These are phyloP conservation scores for Brasenia schreberi DNA, from an alignment of 164 flowering plant genomes.

Conservation along the genomic window DNA sequence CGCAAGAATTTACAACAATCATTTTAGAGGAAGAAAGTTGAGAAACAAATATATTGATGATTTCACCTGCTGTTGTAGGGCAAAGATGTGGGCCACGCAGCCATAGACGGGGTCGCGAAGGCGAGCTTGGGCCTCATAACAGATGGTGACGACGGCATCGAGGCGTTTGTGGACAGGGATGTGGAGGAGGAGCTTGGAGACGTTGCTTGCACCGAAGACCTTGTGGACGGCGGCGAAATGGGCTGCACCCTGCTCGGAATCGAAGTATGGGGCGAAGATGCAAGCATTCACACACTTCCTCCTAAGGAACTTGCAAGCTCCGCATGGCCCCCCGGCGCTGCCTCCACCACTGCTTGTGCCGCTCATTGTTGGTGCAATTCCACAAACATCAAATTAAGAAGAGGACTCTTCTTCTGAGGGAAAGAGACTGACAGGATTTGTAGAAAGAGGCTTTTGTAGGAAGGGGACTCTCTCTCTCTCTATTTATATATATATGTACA, in stretches of 20 bases:
- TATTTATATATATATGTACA: background rate
- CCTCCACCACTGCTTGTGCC: conserved; percentile 13
- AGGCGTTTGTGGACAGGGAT: conserved; percentile 63
- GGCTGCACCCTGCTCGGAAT: conserved; percentile 87
- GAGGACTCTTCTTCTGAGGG: too few species aligned
- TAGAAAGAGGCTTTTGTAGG: background rate
- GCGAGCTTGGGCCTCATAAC: conserved; percentile 89
- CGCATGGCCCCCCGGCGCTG: conserved; percentile 71
- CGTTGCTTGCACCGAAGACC: conserved; percentile 95
- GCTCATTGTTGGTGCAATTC: conserved; percentile 1
- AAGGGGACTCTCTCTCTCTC: background rate
- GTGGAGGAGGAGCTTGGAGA: conserved; percentile 71
- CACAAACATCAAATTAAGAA: too few species aligned
- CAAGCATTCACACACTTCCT: conserved; percentile 84
- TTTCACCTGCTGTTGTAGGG: conserved; percentile 86
- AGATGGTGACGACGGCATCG: conserved; percentile 83
- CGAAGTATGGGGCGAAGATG: conserved; percentile 88
- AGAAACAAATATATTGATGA: too few species aligned
- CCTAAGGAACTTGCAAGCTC: conserved; percentile 91
- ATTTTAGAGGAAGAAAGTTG: too few species aligned
- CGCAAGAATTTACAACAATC: too few species aligned
- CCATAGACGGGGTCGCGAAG: conserved; percentile 89
- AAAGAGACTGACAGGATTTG: background rate
- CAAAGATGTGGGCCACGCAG: conserved; percentile 76
- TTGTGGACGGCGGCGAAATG: conserved; percentile 95